Base-by-base conservation (phyloP, 352 stramenopile species). In the Aphanomyces invadans region DNA sequence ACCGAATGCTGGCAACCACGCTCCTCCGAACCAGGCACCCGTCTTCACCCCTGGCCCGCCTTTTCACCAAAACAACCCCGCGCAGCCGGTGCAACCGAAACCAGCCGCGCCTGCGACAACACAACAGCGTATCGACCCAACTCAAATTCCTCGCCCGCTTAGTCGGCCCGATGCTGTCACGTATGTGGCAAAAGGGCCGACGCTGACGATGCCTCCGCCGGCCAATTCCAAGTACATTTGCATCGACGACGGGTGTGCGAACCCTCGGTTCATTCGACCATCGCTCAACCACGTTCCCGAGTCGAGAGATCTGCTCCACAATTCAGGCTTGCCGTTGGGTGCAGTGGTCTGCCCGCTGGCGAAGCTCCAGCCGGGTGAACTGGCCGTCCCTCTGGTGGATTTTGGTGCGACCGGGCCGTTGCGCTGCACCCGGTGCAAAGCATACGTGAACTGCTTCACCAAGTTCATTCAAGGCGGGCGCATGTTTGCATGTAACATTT, bases 401-500 rank as follows among this genome's bases (percentile, higher is more conserved):
- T 94, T 95, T 74, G 87, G 88, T 2, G 74, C 78, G 19, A 86
- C 59, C 0, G 88, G 88, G 1, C 88, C 88, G 7, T 74, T 93
- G 25, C 81, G 88, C 46, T 96, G 88, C 76, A 89, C 79, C 19
- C 81, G 86, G 2, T 96, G 88, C 76, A 74, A 74, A 49, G 86
- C 82, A 45, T 96, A 95, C 71, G 83, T 96, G 28, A 95, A 93
- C 68, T 88, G 77, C 31, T 96, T 90, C 66, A 92, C 82, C 31
- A 89, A 88, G 68, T 95, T 92, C 70, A 88, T 90, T 51, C 78
- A 95, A 63, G 81, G 76, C 52, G 87, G 83, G 1, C 79, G 80
- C 67, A 89, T 89, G 68, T 96, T 93, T 67, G 80, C 90, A 28
- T 96, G 88, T 78, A 95, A 95, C 74, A 89, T 96, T 65, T 96